Evolutionary conservation across 2,329 filamentous ascomycete species (phyloP).

Genomic region (Sclerotinia trifoliorum): DNA sequence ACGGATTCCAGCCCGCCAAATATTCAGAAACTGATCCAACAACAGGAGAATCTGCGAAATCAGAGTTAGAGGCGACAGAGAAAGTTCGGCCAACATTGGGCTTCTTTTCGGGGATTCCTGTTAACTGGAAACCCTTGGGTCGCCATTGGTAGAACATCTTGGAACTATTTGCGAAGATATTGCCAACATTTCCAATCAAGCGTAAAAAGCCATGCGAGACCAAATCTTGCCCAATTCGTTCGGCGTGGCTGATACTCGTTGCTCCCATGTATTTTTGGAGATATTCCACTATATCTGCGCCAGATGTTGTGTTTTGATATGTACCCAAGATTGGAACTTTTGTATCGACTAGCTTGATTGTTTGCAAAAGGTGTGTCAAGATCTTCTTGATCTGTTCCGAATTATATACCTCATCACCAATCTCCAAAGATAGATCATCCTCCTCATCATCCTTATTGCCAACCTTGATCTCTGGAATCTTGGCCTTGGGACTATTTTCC

Average conservation of each 20-base stretch:
- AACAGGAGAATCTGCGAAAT: conserved; percentile 71
- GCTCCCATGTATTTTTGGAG: conserved; percentile 84
- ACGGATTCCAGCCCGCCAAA: conserved; percentile 85
- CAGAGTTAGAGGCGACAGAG: conserved; percentile 62
- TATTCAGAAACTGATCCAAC: conserved; percentile 86
- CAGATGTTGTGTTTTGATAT: conserved; percentile 88
- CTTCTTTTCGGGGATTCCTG: conserved; percentile 88
- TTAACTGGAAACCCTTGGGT: conserved; percentile 82
- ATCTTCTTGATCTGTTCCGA: conserved; percentile 91
- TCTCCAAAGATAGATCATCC: conserved; percentile 83
- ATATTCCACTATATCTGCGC: conserved; percentile 93
- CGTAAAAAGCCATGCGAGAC: conserved; percentile 82
- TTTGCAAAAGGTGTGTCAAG: conserved; percentile 79
- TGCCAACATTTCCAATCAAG: conserved; percentile 91
- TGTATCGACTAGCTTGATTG: conserved; percentile 81
- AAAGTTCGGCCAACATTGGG: conserved; percentile 68
- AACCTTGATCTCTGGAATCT: conserved; percentile 85
- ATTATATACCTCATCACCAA: conserved; percentile 84
- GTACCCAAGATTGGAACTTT: conserved; percentile 95
- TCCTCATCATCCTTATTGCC: conserved; percentile 65
- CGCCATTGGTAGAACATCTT: conserved; percentile 98
- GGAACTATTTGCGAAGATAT: conserved; percentile 94
- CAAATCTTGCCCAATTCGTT: conserved; percentile 92
- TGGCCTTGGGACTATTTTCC: conserved; percentile 62
- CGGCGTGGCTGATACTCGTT: conserved; percentile 83